A percentile compares a stretch with the other conserved stretches of the same genome.
These are phyloP conservation scores for Neurospora sp. DNA, from an alignment of 495 filamentous ascomycete genomes.

Conservation along the genomic window DNA sequence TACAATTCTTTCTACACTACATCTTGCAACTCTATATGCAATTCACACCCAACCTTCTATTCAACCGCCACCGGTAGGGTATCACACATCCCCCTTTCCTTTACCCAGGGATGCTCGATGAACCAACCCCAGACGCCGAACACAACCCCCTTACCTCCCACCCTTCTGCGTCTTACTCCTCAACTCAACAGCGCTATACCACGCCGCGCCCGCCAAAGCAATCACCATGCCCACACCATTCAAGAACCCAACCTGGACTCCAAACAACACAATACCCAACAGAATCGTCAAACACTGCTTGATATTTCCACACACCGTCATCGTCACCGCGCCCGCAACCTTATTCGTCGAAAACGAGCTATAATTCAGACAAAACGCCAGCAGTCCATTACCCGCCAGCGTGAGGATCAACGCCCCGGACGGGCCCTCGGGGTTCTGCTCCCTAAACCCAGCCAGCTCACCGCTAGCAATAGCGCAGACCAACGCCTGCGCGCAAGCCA, in stretches of 20 bases:
- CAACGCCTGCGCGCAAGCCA: slow-evolving; percentile 42
- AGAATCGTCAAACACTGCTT: slow-evolving; percentile 51
- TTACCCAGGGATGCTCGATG: not conserved
- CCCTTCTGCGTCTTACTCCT: slow-evolving; percentile 7
- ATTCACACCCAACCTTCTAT: not conserved
- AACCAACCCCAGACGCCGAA: not conserved
- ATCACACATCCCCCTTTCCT: not conserved
- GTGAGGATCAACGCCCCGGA: slow-evolving; percentile 13
- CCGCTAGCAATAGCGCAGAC: slow-evolving; percentile 39
- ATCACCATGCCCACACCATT: slow-evolving; percentile 38
- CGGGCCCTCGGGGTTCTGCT: slow-evolving; percentile 6
- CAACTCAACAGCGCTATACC: slow-evolving; percentile 36
- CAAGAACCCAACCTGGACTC: slow-evolving; percentile 33
- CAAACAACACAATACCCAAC: slow-evolving; percentile 42
- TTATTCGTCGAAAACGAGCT: slow-evolving; percentile 48
- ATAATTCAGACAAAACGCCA: slow-evolving; percentile 46
- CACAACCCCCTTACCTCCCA: not conserved
- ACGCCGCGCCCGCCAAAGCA: slow-evolving; percentile 37
- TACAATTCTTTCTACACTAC: not conserved
- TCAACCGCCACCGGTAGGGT: not conserved
- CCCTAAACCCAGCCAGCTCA: slow-evolving; percentile 27
- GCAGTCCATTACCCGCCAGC: slow-evolving; percentile 36
- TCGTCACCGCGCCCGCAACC: slow-evolving; percentile 44
- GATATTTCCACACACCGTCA: slow-evolving; percentile 48
- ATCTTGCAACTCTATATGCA: not conserved